Base-by-base conservation (phyloP, 495 filamentous ascomycete species). In the Neurospora sp. region DNA sequence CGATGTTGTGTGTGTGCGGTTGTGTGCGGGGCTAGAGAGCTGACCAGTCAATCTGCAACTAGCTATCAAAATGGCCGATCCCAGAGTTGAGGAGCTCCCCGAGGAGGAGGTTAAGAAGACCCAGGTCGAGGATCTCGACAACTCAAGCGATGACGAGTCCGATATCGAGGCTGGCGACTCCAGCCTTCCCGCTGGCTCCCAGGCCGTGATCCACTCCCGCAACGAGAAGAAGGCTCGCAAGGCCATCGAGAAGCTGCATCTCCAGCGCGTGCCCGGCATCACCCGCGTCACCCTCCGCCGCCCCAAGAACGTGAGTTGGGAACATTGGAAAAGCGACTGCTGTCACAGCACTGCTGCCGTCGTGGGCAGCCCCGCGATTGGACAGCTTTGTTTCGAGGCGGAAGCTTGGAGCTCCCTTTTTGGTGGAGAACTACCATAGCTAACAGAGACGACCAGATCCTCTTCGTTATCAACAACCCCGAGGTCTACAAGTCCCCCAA, bases 161-260 rank as follows among this genome's bases (percentile, higher is more conserved):
- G 91, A 91, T 78, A 84, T 84, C 69, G 90, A 90, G 78, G 90
- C 88, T 73, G 92, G 88, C 73, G 91, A 90, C 40, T 85, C 85
- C 72, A 88, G 87, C 81, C 90, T 97, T 78, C 94, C 94, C 80
- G 91, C 89, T 71, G 95, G 95, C 80, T 93, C 93, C 76, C 87
- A 89, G 61, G 92, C 97, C 81, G 89, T 93, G 72, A 91, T 98
- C 78, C 95, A 98, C 88, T 97, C 93, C 78, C 93, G 96, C 83
- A 97, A 97, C 86, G 96, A 99, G 91, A 99, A 99, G 91, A 99
- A 98, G 89, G 96, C 96, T 71, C 89, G 96, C 82, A 98, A 98
- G 88, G 93, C 93, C 80, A 97, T 99, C 83, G 92, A 92, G 79
- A 99, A 99, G 90, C 88, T 98, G 79, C 95, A 97, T 78, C 86